Conservation (phyloP, 345 rosid genomes). For the Brassica napus region DNA sequence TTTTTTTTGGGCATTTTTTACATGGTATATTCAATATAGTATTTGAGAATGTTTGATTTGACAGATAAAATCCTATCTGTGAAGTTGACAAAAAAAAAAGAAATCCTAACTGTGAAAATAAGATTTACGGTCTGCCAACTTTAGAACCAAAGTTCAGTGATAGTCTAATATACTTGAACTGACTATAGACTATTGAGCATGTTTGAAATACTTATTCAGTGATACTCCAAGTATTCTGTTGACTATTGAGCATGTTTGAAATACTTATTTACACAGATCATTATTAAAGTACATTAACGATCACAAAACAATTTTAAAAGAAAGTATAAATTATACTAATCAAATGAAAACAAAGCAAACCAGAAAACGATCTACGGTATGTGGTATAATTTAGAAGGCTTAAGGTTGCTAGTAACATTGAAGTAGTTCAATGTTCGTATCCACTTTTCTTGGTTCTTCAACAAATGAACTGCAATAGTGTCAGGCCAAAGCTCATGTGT, state of each 20-base stretch:
- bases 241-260: constrained; percentile 9
- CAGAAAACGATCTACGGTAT: constrained; percentile 40
- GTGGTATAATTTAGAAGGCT: constrained; percentile 86
- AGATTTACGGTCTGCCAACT: not conserved
- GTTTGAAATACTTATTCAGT: not conserved
- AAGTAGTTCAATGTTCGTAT: constrained; percentile 61
- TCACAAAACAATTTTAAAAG: not conserved
- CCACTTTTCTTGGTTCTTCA: constrained; percentile 87
- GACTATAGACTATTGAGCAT: not conserved
- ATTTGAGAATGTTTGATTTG: not conserved
- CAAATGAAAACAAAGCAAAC: not conserved
- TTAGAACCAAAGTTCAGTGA: not conserved
- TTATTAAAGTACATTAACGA: not conserved
- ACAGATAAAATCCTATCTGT: not conserved
- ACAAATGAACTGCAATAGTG: constrained; percentile 69
- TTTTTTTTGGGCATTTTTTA: too few species aligned
- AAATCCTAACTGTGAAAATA: not conserved
- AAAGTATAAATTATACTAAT: constrained; percentile 7
- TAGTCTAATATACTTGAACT: not conserved
- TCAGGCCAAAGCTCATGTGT: constrained; percentile 83
- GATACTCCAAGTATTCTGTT: not conserved
- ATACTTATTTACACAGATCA: constrained; percentile 1
- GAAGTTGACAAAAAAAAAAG: not conserved
- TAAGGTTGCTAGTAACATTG: constrained; percentile 65
- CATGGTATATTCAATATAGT: too few species aligned